These are phyloP conservation scores for Aspergillus brunneoviolaceus DNA, from an alignment of 2,329 filamentous ascomycete species.

Conservation along the genomic window DNA sequence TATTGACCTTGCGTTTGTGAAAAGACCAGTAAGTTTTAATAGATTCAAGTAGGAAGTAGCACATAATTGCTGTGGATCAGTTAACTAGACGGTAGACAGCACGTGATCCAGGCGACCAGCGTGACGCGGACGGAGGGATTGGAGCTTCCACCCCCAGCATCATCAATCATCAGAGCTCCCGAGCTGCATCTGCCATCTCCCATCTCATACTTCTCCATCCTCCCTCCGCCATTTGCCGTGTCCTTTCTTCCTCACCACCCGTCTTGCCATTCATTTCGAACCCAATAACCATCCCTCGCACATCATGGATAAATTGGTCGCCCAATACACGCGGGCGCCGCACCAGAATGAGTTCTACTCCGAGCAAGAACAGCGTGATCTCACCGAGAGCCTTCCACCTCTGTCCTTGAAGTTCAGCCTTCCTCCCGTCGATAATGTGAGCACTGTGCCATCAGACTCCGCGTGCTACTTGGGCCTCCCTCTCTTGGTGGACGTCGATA, in stretches of 20 bases:
- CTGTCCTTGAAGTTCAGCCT: slow-evolving; percentile 92
- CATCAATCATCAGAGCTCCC: slow-evolving; percentile 16
- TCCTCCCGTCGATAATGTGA: slow-evolving; percentile 85
- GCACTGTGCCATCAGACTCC: slow-evolving; percentile 29
- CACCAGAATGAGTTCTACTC: slow-evolving; percentile 71
- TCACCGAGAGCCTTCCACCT: slow-evolving; percentile 68
- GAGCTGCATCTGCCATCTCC: slow-evolving; percentile 13
- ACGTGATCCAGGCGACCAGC: slow-evolving; percentile 15
- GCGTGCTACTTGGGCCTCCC: not conserved
- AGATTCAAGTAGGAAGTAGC: not conserved
- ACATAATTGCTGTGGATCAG: too few relatives aligned
- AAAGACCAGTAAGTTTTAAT: not conserved
- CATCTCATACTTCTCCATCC: slow-evolving; percentile 11
- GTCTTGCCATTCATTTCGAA: not conserved
- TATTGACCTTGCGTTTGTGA: not conserved
- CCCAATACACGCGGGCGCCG: slow-evolving; percentile 81
- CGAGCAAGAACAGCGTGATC: slow-evolving; percentile 72
- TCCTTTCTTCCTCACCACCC: not conserved
- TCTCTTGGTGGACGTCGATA: not conserved
- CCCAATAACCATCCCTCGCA: slow-evolving; percentile 26
- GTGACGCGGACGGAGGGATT: slow-evolving; percentile 20
- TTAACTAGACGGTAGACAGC: not conserved
- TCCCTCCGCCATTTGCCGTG: slow-evolving; percentile 6
- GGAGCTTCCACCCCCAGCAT: slow-evolving; percentile 21
- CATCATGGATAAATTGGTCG: slow-evolving; percentile 87